A percentile compares a stretch with the other conserved stretches of the same genome.
phyloP scores from a whole-genome alignment of 2,329 filamentous ascomycete genomes.

The Fusarium devonianum region DNA sequence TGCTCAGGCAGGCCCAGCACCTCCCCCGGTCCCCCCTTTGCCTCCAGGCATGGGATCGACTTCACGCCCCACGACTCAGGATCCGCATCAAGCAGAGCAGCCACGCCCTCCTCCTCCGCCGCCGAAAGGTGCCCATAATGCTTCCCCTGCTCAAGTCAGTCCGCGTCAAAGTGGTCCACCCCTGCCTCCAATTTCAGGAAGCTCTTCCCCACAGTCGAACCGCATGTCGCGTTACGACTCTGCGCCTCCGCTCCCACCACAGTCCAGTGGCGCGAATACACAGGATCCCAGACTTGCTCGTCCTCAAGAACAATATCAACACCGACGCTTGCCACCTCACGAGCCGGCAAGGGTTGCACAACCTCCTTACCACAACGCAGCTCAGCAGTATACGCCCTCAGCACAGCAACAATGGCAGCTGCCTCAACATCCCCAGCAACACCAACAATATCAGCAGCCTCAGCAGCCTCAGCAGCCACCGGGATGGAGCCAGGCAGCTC shows the following conservation, averaged over 20 bases:
- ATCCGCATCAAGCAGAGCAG: constrained; percentile 45
- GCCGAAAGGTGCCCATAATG: constrained; percentile 58
- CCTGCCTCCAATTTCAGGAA: constrained; percentile 36
- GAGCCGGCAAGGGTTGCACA: constrained; percentile 26
- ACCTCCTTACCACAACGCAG: constrained; percentile 26
- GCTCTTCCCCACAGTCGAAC: constrained; percentile 23
- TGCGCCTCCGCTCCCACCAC: constrained; percentile 54
- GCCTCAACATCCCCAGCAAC: constrained; percentile 27
- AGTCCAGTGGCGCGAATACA: constrained; percentile 28
- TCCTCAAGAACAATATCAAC: constrained; percentile 28
- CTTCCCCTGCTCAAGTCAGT: constrained; percentile 37
- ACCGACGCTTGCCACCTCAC: constrained; percentile 22
- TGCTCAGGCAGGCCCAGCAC: constrained; percentile 49
- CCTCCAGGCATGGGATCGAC: constrained; percentile 65
- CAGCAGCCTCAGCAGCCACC: constrained; percentile 36
- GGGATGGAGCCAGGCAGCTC: constrained; percentile 38
- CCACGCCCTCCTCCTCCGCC: constrained; percentile 59
- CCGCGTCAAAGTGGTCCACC: constrained; percentile 43
- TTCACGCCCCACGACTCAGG: constrained; percentile 48
- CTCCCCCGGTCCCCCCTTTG: constrained; percentile 75
- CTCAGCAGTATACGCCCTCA: constrained; percentile 22
- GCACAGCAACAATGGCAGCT: constrained; percentile 39
- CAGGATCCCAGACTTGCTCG: constrained; percentile 23
- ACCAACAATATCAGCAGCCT: constrained; percentile 29
- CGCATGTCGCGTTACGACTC: constrained; percentile 55